Base-by-base conservation (phyloP, 2,329 filamentous ascomycete genomes). In the Xylaria polymorpha region DNA sequence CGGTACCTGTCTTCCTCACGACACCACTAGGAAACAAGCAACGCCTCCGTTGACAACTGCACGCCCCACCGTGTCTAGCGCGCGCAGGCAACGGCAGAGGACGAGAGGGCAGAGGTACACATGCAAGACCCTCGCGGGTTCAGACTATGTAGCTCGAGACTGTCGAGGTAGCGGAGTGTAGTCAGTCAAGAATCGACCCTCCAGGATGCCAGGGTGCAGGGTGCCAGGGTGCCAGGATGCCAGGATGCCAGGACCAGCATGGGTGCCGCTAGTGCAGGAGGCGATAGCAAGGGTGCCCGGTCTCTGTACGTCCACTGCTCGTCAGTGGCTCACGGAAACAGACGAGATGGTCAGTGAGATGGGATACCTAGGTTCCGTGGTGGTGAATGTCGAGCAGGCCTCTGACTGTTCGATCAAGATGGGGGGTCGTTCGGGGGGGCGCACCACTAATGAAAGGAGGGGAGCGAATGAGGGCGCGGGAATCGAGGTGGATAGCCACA, bases 361-460 rank as follows among this genome's bases (percentile, higher is more conserved):
- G 53, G 66, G 62, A 43, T 61, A 51, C 15, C 66, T 20, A 48
- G 18, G 44, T n/a, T 22, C 41, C 18, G 20, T 20, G 44, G 22
- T 46, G 32, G 62, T 58, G 56, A 62, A 56, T 51, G 44, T 69
- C 46, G 60, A 53, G 51, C 66, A 56, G 41, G 22, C 44, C 22
- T 43, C 22, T 63, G 43, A 12, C 60, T 53, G 35, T 64, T 43
- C 74, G 75, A 77, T 77, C 76, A 74, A 73, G 73, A 74, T 73
- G 73, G 70, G 69, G 74, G 73, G 69, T 50, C 37, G 35, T 39
- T 60, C 44, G 46, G 53, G 63, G 68, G 69, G 66, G 53, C 56
- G 61, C 61, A 63, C 48, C 61, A 35, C 64, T 71, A 71, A 73
- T 60, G 65, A 67, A 63, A 68, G 61, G 64, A 68, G 67, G 64